phyloP scores from a whole-genome alignment of 1,284 basidiomycete genomes.

The Puccinia novopanici region DNA sequence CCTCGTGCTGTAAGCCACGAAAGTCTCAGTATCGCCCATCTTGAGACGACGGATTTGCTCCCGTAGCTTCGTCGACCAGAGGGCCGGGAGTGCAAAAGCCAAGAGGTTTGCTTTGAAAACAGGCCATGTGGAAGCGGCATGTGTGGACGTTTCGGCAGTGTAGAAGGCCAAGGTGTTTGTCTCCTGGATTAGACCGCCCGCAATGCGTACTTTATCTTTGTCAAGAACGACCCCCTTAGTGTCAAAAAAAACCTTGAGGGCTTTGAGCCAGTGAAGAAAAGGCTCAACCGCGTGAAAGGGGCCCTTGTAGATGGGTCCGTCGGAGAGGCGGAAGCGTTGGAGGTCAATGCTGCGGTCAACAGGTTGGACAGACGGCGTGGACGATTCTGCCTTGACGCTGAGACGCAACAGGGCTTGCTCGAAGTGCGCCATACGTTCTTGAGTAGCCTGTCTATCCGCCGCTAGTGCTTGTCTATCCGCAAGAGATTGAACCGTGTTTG shows the following conservation, averaged over 20 bases:
- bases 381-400: too few relatives aligned
- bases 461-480: too few relatives aligned
- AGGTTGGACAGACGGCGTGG: too few relatives aligned
- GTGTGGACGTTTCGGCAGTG: too few relatives aligned
- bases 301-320: background rate
- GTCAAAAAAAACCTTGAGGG: background rate
- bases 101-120: background rate
- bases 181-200: background rate
- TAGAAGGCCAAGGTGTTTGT: background rate
- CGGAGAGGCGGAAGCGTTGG: background rate
- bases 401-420: too few relatives aligned
- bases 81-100: too few relatives aligned
- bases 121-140: background rate
- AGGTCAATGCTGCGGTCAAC: background rate
- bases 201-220: background rate
- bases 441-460: too few relatives aligned
- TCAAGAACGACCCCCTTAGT: conserved; percentile 6
- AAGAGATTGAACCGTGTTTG: too few relatives aligned
- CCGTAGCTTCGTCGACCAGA: background rate
- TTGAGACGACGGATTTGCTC: background rate
- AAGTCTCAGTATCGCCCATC: background rate
- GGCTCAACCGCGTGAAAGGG: background rate
- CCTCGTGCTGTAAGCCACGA: background rate
- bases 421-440: too few relatives aligned
- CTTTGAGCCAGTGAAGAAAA: background rate